Evolutionary conservation across 345 rosid species (phyloP).

Genomic region (Pelargonium nanum): DNA sequence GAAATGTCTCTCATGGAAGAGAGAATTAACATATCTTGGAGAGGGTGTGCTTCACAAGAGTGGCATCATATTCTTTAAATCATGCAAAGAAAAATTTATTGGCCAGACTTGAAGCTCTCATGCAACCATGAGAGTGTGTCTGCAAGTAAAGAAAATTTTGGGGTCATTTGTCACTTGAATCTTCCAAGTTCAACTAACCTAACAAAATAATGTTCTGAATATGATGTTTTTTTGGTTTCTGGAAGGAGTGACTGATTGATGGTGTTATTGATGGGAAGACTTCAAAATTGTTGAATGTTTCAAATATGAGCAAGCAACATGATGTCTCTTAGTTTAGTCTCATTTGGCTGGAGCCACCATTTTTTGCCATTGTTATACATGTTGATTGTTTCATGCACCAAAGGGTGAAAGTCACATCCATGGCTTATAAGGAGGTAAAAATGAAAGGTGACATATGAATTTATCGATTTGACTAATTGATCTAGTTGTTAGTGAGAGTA

Average conservation of each 20-base stretch:
- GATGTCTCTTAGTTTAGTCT: no score
- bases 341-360: no score
- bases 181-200: not conserved
- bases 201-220: not conserved
- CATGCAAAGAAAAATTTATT: not conserved
- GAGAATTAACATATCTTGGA: not conserved
- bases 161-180: not conserved
- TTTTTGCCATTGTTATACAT: no score
- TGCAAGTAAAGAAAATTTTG: no score
- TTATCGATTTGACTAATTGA: no score
- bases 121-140: not conserved
- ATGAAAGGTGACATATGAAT: no score
- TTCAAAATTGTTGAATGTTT: not conserved
- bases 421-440: no score
- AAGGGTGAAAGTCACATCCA: no score
- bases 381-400: no score
- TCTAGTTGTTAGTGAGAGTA: no score
- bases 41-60: not conserved
- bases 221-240: not conserved
- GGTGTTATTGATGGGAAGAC: not conserved
- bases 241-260: not conserved
- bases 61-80: not conserved
- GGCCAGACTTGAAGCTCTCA: not conserved
- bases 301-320: not conserved
- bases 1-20: not conserved